Evolutionary conservation across 1,139 yeast species (phyloP).

Genomic region (Lodderomyces parapsilosis): DNA sequence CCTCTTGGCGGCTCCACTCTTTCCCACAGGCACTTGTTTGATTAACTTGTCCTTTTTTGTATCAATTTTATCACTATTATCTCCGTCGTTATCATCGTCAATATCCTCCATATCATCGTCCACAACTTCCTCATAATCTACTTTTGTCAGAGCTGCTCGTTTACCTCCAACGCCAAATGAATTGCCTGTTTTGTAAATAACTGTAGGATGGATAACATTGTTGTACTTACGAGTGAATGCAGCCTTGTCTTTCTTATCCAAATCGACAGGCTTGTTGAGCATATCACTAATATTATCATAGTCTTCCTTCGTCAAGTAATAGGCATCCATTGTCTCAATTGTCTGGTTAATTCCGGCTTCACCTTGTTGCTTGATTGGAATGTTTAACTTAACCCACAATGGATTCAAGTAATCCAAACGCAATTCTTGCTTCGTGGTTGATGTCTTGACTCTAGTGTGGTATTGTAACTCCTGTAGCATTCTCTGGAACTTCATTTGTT

Average conservation of each 20-base stretch:
- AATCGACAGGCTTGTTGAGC: slow-evolving; percentile 44
- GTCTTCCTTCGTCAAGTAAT: slow-evolving; percentile 84
- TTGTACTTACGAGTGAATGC: slow-evolving; percentile 88
- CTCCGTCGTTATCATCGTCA: slow-evolving; percentile 34
- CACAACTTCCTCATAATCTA: slow-evolving; percentile 61
- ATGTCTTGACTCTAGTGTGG: slow-evolving; percentile 77
- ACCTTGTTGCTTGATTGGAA: slow-evolving; percentile 57
- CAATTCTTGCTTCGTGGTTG: slow-evolving; percentile 73
- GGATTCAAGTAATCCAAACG: slow-evolving; percentile 77
- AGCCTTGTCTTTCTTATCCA: slow-evolving; percentile 74
- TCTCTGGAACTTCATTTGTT: slow-evolving; percentile 73
- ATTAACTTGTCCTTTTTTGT: slow-evolving; percentile 44
- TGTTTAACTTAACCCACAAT: slow-evolving; percentile 52
- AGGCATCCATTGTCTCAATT: slow-evolving; percentile 72
- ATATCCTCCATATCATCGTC: slow-evolving; percentile 51
- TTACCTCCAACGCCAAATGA: slow-evolving; percentile 41
- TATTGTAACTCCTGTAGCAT: slow-evolving; percentile 84
- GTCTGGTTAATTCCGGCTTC: slow-evolving; percentile 65
- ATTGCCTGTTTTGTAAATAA: slow-evolving; percentile 72
- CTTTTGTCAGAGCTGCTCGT: slow-evolving; percentile 36
- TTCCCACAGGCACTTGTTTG: slow-evolving; percentile 31
- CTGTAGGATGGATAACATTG: slow-evolving; percentile 73
- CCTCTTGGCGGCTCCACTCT: slow-evolving; percentile 4
- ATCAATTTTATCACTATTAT: slow-evolving; percentile 30
- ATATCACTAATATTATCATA: slow-evolving; percentile 70